Evolutionary conservation across 306 rosid genomes (phyloP).

Genomic region (Lathyrus aphaca): DNA sequence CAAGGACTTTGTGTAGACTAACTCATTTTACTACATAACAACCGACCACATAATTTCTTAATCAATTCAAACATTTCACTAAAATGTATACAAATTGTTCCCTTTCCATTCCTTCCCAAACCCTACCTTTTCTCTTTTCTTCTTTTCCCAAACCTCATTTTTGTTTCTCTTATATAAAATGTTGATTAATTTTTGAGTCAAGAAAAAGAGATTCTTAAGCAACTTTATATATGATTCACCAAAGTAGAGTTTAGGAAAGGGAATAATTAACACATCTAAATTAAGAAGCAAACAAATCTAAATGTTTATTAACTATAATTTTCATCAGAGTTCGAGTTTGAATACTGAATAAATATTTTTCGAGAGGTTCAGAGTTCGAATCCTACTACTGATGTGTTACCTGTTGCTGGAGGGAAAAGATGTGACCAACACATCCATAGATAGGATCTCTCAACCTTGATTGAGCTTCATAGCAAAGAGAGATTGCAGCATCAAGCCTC

Average conservation of each 20-base stretch:
- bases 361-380: neutral
- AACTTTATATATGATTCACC: slow-evolving; percentile 26
- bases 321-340: neutral
- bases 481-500: slow-evolving; percentile 81
- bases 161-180: slow-evolving; percentile 16
- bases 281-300: slow-evolving; percentile 5
- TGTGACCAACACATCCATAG: slow-evolving; percentile 88
- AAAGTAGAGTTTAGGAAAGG: neutral
- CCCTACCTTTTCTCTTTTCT: slow-evolving; percentile 28
- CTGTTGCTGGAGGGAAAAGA: slow-evolving; percentile 94
- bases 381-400: slow-evolving; percentile 36
- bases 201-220: neutral
- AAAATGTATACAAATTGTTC: slow-evolving; percentile 48
- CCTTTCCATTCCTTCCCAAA: slow-evolving; percentile 35
- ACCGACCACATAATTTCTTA: slow-evolving; percentile 58
- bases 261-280: neutral
- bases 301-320: neutral
- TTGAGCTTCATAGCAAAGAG: slow-evolving; percentile 86
- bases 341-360: neutral
- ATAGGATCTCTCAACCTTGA: slow-evolving; percentile 84
- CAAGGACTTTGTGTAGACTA: slow-evolving; percentile 38
- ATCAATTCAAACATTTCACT: slow-evolving; percentile 52
- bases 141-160: slow-evolving; percentile 37
- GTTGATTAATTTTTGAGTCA: neutral
- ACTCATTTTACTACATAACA: slow-evolving; percentile 46